Conservation (phyloP, 2,329 filamentous ascomycete genomes). For the Cryphonectria naterciae region DNA sequence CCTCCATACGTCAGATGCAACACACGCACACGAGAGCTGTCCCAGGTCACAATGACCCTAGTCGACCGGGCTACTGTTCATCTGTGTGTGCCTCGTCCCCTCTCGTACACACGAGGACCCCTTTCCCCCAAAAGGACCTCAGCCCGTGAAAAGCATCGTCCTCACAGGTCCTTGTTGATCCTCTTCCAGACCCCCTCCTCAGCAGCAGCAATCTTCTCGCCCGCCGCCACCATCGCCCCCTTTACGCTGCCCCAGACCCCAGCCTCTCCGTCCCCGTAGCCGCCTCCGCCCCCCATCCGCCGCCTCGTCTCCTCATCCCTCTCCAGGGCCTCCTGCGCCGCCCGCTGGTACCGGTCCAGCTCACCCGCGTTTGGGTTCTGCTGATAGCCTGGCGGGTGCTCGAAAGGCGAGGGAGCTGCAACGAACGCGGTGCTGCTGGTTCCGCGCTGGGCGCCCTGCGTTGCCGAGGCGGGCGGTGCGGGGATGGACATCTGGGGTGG, state of each 20-base stretch:
- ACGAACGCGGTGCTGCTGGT: conserved; percentile 35
- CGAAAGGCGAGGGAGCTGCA: conserved; percentile 35
- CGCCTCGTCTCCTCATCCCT: conserved; percentile 37
- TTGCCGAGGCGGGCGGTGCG: conserved; percentile 47
- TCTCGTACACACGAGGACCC: not conserved
- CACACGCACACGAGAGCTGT: not conserved
- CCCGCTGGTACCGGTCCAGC: conserved; percentile 52
- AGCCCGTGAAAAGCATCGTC: not conserved
- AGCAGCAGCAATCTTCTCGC: conserved; percentile 60
- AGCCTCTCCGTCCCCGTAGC: conserved; percentile 44
- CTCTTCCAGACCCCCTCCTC: conserved; percentile 67
- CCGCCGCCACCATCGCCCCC: conserved; percentile 61
- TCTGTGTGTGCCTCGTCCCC: not conserved
- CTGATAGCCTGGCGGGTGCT: conserved; percentile 60
- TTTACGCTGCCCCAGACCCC: conserved; percentile 59
- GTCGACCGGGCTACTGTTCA: not conserved
- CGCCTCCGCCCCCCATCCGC: conserved; percentile 14
- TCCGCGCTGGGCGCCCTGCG: conserved; percentile 44
- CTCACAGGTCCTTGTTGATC: conserved; percentile 59
- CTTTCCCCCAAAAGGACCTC: not conserved
- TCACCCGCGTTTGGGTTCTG: conserved; percentile 60
- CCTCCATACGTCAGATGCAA: conserved; percentile 2
- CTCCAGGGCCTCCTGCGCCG: conserved; percentile 43
- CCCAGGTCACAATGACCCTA: not conserved
- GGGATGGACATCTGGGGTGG: conserved; percentile 57